Conservation (phyloP, 176 grass and related monocot species). For the Rhynchospora breviuscula region DNA sequence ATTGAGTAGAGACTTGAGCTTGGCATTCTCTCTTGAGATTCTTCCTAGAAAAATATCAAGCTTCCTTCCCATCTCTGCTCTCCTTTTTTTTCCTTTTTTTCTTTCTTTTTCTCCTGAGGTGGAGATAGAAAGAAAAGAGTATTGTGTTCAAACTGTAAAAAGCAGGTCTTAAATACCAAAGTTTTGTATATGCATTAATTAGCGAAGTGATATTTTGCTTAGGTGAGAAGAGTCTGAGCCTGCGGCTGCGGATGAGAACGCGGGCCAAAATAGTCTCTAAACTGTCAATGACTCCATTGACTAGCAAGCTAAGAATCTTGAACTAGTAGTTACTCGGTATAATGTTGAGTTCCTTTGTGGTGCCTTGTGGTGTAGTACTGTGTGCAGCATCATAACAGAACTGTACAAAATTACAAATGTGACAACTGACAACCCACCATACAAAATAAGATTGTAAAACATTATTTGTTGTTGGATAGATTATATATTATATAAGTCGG, state of each 20-base stretch:
- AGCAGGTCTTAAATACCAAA: background rate
- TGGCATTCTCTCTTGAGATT: conserved; percentile 49
- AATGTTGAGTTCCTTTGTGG: background rate
- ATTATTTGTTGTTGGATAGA: no score
- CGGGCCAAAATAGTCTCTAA: background rate
- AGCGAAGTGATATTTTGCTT: background rate
- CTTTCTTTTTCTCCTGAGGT: background rate
- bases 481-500: no score
- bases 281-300: background rate
- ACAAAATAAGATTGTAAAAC: no score
- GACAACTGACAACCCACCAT: no score
- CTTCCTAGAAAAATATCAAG: conserved; percentile 70
- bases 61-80: conserved; percentile 47
- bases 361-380: background rate
- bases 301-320: no score
- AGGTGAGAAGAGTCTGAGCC: background rate
- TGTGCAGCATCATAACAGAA: background rate
- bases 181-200: background rate
- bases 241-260: background rate
- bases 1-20: conserved; percentile 41
- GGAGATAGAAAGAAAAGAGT: background rate
- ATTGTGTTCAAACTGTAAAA: conserved; percentile 25
- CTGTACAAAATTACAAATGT: no score
- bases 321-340: background rate
- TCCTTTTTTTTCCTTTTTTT: background rate